phyloP scores from a whole-genome alignment of 345 rosid species.

The Boechera divaricarpa region DNA sequence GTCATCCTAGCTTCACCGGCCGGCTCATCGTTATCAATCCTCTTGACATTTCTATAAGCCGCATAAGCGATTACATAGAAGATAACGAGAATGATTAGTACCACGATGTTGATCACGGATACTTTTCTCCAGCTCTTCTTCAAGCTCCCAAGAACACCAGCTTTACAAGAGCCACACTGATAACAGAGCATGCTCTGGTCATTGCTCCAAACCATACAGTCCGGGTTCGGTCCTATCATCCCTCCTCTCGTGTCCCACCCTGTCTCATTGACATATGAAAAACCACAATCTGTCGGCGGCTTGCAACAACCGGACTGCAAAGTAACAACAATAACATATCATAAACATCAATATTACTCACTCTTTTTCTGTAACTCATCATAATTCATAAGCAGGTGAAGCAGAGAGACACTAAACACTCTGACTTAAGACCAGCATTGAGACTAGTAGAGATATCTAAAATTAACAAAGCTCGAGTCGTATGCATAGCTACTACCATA shows the following conservation, averaged over 20 bases:
- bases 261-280: conserved; percentile 73
- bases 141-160: conserved; percentile 88
- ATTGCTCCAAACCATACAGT: conserved; percentile 76
- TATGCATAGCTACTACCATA: conserved; percentile 10
- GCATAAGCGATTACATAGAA: conserved; percentile 76
- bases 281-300: conserved; percentile 89
- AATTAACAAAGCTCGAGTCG: not conserved
- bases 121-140: conserved; percentile 98
- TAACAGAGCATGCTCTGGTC: conserved; percentile 82
- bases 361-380: not conserved
- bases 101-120: conserved; percentile 79
- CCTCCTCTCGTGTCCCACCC: conserved; percentile 61
- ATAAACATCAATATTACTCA: not conserved
- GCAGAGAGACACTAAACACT: conserved; percentile 12
- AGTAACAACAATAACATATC: not conserved
- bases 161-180: conserved; percentile 84
- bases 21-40: conserved; percentile 87
- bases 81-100: conserved; percentile 79
- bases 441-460: not conserved
- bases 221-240: conserved; percentile 42
- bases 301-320: conserved; percentile 95
- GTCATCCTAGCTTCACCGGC: conserved; percentile 86
- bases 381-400: conserved; percentile 1
- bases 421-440: not conserved
- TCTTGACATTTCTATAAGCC: conserved; percentile 82